phyloP scores from a whole-genome alignment of 2,329 filamentous ascomycete genomes.

The Colletotrichum sp. region DNA sequence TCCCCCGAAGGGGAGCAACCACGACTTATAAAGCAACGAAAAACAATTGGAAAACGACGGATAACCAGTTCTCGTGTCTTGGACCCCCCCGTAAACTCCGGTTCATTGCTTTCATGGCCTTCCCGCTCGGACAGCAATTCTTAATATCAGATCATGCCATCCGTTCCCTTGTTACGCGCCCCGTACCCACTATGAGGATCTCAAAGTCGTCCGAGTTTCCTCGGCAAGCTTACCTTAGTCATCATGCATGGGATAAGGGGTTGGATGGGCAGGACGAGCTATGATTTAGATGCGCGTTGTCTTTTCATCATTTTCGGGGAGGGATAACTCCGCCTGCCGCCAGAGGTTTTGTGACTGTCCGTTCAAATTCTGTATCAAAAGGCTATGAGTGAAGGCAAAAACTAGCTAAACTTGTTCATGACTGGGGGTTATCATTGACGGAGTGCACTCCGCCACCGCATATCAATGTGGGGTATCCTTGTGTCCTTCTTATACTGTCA shows the following conservation, averaged over 20 bases:
- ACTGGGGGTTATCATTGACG: not conserved
- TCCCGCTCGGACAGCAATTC: not conserved
- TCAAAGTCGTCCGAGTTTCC: conserved; percentile 3
- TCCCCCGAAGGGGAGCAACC: not conserved
- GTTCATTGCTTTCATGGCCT: not conserved
- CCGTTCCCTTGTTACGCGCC: not conserved
- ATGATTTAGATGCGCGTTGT: not conserved
- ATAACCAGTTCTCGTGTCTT: not conserved
- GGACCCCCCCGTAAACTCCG: not conserved
- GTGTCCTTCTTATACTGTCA: not conserved
- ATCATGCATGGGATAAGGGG: conserved; percentile 4
- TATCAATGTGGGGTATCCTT: not conserved
- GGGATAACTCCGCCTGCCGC: not conserved
- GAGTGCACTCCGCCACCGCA: not conserved
- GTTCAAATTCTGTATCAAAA: not conserved
- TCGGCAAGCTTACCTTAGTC: not conserved
- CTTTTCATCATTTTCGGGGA: not conserved
- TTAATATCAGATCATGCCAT: conserved; percentile 7
- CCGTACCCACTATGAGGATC: conserved; percentile 6
- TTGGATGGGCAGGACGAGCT: not conserved
- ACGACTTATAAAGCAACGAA: not conserved
- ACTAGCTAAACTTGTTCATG: not conserved
- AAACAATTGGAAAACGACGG: not conserved
- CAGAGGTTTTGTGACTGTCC: not conserved
- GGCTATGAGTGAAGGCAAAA: not conserved